A percentile compares a stretch with the other conserved stretches of the same genome.
Evolutionary conservation across 345 rosid species (phyloP).

Genomic region (Fremontodendron californicum): DNA sequence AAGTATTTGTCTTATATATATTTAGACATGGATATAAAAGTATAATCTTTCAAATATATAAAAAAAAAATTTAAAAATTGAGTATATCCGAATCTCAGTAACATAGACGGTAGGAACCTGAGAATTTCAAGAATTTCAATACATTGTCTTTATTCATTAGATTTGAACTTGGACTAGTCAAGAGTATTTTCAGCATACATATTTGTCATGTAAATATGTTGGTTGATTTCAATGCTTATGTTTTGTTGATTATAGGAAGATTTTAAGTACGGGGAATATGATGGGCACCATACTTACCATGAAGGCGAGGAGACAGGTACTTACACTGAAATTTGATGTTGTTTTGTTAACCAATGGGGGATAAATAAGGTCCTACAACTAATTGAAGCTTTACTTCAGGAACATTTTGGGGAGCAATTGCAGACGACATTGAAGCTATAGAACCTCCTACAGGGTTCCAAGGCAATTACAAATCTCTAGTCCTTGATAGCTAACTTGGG

Average conservation of each 20-base stretch:
- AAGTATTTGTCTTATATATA: too few relatives aligned
- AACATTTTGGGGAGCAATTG: slow-evolving; percentile 68
- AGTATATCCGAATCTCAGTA: too few relatives aligned
- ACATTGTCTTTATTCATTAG: too few relatives aligned
- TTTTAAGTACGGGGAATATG: slow-evolving; percentile 68
- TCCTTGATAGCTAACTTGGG: not conserved
- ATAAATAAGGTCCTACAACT: not conserved
- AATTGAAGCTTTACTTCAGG: slow-evolving; percentile 25
- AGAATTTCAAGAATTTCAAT: too few relatives aligned
- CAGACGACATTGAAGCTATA: slow-evolving; percentile 53
- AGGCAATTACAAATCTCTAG: slow-evolving; percentile 30
- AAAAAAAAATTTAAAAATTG: too few relatives aligned
- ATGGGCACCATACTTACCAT: slow-evolving; percentile 73
- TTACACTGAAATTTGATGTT: not conserved
- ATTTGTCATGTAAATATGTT: not conserved
- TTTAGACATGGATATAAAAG: too few relatives aligned
- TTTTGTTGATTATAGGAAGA: slow-evolving; percentile 52
- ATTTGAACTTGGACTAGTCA: too few relatives aligned
- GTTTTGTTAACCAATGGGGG: not conserved
- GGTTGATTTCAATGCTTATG: not conserved
- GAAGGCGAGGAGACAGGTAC: slow-evolving; percentile 62
- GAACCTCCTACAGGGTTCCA: slow-evolving; percentile 82
- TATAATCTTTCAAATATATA: too few relatives aligned
- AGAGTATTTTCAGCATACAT: not conserved
- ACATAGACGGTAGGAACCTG: too few relatives aligned